These are phyloP conservation scores for Sesbania bispinosa DNA, from an alignment of 306 rosid genomes.

Conservation along the genomic window DNA sequence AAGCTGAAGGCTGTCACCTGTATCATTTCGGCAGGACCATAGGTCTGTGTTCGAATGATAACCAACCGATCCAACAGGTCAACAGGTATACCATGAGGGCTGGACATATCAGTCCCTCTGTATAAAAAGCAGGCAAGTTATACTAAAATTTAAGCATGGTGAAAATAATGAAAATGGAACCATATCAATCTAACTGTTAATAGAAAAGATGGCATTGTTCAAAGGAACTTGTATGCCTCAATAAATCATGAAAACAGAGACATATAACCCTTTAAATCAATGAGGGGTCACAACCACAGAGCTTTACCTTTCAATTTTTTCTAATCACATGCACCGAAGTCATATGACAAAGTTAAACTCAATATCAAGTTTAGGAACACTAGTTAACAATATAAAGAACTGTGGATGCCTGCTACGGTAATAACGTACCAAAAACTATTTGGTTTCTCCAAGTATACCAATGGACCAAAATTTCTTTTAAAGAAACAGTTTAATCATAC, in stretches of 20 bases:
- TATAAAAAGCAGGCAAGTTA: neutral
- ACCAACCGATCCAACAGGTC: constrained; percentile 89
- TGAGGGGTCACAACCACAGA: neutral
- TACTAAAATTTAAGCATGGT: constrained; percentile 19
- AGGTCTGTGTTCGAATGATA: constrained; percentile 78
- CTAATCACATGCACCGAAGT: neutral
- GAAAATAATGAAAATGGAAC: neutral
- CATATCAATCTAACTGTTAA: constrained; percentile 1
- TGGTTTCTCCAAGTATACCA: constrained; percentile 7
- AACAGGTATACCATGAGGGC: constrained; percentile 98
- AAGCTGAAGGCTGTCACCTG: constrained; percentile 46
- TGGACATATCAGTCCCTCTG: constrained; percentile 93
- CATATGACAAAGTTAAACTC: neutral
- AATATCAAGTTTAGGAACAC: neutral
- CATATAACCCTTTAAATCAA: too few relatives aligned
- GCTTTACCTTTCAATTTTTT: neutral
- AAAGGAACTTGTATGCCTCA: neutral
- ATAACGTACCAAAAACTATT: neutral
- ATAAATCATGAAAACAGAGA: constrained; percentile 13
- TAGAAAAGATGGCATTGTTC: neutral
- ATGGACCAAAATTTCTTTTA: neutral
- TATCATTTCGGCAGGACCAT: constrained; percentile 92
- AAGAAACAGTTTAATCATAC: constrained; percentile 40
- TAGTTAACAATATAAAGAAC: neutral
- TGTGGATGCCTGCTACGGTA: neutral